Evolutionary conservation across 1,284 basidiomycete species (phyloP), one percentile per base, ranked within the genome.

Genomic region (Fomes fomentarius): DNA sequence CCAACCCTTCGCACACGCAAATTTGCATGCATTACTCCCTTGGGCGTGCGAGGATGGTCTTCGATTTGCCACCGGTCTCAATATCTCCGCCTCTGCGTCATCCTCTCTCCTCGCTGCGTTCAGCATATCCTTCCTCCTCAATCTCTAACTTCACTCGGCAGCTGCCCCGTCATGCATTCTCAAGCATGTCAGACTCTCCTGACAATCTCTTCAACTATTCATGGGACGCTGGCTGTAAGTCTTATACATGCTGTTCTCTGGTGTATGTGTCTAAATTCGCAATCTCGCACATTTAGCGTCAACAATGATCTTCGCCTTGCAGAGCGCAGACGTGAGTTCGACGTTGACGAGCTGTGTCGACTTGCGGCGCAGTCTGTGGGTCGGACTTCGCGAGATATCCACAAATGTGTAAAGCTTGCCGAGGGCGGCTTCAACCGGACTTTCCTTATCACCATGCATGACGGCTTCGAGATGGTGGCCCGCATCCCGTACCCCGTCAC

Each of bases 401-500:
- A 65, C 66, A 58, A 17, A 43, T 50, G 78, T 0, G 11, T 14
- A 49, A 79, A 80, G 62, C 76, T 79, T 51, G 76, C 65, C 45
- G 75, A 79, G 69, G 76, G 78, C 39, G 72, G 73, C 1, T 75
- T 75, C 59, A 77, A 78, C 60, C 73, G 75, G 40, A 69, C 63
- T 39, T 79, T 79, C 64, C 69, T 78, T 61, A 70, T 82, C 66
- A 78, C 77, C 58, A 65, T 81, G 70, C 65, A 59, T 55, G 70
- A 68, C 54, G 72, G 66, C 56, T 74, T 77, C 66, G 58, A 74
- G 62, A 71, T 82, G 70, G 69, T 80, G 0, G 78, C 77, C 1
- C 77, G 77, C 51, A 73, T 81, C 61, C 79, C 80, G 52, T 80
- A 80, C 70, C 76, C 76, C 3, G 53, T 61, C 44, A 74, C 70